Evolutionary conservation across 2,329 filamentous ascomycete genomes (phyloP), one percentile per base, ranked within the genome.

Genomic region (Pestalotiopsis sp.): DNA sequence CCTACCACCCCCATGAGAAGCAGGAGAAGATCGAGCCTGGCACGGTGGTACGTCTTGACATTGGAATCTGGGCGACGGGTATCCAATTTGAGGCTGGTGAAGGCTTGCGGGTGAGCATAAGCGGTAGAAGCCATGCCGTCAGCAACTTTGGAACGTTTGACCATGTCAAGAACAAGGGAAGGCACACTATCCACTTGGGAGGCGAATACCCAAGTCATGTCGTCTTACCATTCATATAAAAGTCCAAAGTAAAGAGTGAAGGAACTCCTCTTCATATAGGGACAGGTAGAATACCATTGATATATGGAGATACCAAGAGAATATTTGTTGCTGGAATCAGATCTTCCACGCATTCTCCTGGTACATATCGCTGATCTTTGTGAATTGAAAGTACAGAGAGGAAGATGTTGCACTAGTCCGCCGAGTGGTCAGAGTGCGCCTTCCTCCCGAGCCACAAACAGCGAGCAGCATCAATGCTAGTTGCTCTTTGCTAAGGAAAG

Each of bases 1-100:
- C 75, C 9, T 76, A 73, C 36, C 71, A 76, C 45, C 72, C 73
- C 2, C 73, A 76, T 45, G 65, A 71, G 20, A 65, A 68, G 36
- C 66, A 73, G 65, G 69, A 75, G 20, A 74, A 75, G 68, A 63
- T 76, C 23, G 20, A 62, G 2, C 75, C 73, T 0, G 76, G 75
- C 0, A 68, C 67, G 1, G 68, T 77, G 9, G 75, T 76, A 14
- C 69, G 69, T 56, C 59, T 78, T 7, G 76, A 78, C 11, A 75
- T 78, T 41, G 74, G 73, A 0, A 75, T 77, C 41, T 78, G 76
- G 76, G 75, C 75, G 1, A 72, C 73, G 58, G 75, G 76, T 11
- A 72, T 77, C 38, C 74, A 76, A 56, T 78, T 72, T 25, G 74
- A 76, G 66, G 75, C 71, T 0, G 75, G 75, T 11, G 73, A 77